Evolutionary conservation across 225 moss, liverwort and hornwort genomes (phyloP).

Genomic region (Pleurozium schreberi): DNA sequence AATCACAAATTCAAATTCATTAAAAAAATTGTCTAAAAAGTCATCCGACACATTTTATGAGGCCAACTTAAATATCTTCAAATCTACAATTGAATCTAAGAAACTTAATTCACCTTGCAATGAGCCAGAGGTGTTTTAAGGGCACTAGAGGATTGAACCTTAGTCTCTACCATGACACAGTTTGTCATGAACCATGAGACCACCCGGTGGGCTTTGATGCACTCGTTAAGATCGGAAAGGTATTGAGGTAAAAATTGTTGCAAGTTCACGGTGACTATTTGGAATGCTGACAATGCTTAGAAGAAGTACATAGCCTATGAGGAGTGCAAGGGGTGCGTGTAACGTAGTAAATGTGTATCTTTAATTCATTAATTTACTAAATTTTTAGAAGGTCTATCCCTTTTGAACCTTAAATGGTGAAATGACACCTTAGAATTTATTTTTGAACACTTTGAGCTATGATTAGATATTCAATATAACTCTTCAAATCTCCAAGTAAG

Average conservation of each 20-base stretch:
- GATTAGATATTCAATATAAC: neutral
- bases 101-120: neutral
- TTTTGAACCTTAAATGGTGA: neutral
- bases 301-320: neutral
- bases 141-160: accelerated
- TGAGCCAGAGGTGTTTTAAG: neutral
- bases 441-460: neutral
- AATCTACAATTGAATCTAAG: neutral
- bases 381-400: neutral
- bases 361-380: neutral
- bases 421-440: neutral
- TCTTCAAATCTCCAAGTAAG: neutral
- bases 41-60: no score
- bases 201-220: neutral
- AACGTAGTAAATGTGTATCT: neutral
- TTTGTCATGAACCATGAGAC: neutral
- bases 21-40: no score
- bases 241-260: neutral
- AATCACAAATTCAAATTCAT: neutral
- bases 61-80: neutral
- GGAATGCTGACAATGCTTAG: no score
- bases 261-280: no score
- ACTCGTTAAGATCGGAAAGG: neutral
- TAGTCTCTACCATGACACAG: no score
- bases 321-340: neutral